Conservation (phyloP, 257 asterid genomes). For the Gentiana macrophylla region DNA sequence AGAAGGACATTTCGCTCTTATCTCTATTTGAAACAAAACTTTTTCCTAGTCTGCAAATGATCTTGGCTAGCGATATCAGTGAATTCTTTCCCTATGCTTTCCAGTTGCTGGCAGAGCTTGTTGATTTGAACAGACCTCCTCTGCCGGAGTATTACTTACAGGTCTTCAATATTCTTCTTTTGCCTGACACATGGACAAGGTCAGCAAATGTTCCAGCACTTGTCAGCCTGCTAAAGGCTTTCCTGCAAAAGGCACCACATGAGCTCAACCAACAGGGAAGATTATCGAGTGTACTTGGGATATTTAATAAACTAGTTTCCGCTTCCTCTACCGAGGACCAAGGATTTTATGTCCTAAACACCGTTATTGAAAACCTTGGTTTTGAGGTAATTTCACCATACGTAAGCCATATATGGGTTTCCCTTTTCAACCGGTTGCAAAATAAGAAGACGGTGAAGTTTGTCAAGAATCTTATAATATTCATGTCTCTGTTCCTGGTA, state of each 20-base stretch:
- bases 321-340: constrained; percentile 73
- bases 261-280: constrained; percentile 81
- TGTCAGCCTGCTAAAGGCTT: constrained; percentile 86
- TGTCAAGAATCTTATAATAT: constrained; percentile 62
- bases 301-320: constrained; percentile 52
- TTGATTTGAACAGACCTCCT: constrained; percentile 61
- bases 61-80: constrained; percentile 57
- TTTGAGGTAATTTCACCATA: too few relatives aligned
- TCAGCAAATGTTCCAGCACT: constrained; percentile 89
- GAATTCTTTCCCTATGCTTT: constrained; percentile 93
- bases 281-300: constrained; percentile 63
- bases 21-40: constrained; percentile 65
- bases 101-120: constrained; percentile 31
- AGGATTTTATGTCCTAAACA: constrained; percentile 90
- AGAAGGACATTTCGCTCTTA: constrained; percentile 64
- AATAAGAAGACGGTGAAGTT: constrained; percentile 51
- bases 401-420: too few relatives aligned
- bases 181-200: constrained; percentile 83
- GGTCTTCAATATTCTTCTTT: constrained; percentile 65
- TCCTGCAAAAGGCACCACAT: constrained; percentile 79
- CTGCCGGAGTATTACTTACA: constrained; percentile 63
- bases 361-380: constrained; percentile 81
- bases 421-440: constrained; percentile 38
- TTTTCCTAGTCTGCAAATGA: constrained; percentile 59
- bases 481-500: constrained; percentile 82